A percentile compares a stretch with the other conserved stretches of the same genome.
These are phyloP conservation scores for Trypanosoma boissoni DNA, from an alignment of 208 protist species.

Conservation along the genomic window DNA sequence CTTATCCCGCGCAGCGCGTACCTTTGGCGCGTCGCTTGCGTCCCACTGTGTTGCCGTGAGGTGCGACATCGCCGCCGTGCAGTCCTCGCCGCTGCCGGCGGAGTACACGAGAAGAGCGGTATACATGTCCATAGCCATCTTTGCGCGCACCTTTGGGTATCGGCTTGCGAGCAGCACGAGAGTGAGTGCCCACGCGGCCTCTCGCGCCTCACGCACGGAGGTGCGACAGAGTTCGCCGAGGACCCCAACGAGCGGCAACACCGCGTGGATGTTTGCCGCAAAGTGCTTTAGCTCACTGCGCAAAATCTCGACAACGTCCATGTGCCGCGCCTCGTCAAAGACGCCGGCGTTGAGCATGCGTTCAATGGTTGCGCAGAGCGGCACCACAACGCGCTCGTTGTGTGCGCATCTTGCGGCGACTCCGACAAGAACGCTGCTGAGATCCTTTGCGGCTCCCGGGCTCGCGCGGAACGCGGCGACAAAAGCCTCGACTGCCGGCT, in stretches of 20 bases:
- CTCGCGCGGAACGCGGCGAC: conserved; percentile 34
- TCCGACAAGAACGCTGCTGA: conserved; percentile 49
- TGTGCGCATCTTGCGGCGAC: conserved; percentile 51
- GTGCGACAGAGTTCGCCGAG: conserved; percentile 69
- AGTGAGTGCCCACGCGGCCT: conserved; percentile 55
- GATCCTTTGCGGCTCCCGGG: conserved; percentile 18
- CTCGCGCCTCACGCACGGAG: conserved; percentile 36
- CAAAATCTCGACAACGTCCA: conserved; percentile 53
- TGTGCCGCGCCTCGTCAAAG: conserved; percentile 42
- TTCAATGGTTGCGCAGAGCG: conserved; percentile 62
- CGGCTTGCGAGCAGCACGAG: conserved; percentile 88
- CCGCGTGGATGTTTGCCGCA: conserved; percentile 62
- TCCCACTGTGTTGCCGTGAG: conserved; percentile 80
- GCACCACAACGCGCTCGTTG: conserved; percentile 80
- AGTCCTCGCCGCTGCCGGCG: conserved; percentile 31
- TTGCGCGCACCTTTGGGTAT: conserved; percentile 90
- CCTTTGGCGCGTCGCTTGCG: conserved; percentile 44
- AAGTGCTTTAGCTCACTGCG: conserved; percentile 71
- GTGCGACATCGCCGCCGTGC: conserved; percentile 47
- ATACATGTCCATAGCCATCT: conserved; percentile 83
- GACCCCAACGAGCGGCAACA: conserved; percentile 72
- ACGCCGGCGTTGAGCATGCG: conserved; percentile 51
- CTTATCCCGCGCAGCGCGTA: conserved; percentile 67
- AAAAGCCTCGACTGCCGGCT: conserved; percentile 61
- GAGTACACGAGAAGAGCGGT: conserved; percentile 76